Evolutionary conservation across 2,329 filamentous ascomycete species (phyloP).

Genomic region (Ceratocystis papillata): DNA sequence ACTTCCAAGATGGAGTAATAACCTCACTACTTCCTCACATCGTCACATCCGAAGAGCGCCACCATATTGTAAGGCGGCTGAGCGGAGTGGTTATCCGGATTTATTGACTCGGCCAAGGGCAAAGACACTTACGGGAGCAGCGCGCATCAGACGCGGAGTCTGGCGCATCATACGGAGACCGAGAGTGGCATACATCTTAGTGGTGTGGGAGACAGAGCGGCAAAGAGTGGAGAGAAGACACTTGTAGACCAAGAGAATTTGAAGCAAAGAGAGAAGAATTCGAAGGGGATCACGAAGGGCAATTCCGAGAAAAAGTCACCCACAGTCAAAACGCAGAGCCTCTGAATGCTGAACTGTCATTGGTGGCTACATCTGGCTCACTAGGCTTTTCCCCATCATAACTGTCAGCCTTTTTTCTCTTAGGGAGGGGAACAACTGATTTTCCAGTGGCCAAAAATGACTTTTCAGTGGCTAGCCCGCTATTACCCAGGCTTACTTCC

Average conservation of each 20-base stretch:
- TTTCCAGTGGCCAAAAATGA: neutral
- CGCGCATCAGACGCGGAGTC: slow-evolving; percentile 55
- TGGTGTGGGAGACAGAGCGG: slow-evolving; percentile 17
- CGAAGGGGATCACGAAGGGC: slow-evolving; percentile 8
- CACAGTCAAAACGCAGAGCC: slow-evolving; percentile 5
- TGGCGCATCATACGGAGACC: slow-evolving; percentile 57
- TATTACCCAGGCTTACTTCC: neutral
- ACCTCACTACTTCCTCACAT: slow-evolving; percentile 23
- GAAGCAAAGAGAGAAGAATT: slow-evolving; percentile 28
- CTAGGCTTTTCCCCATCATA: neutral
- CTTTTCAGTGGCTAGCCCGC: neutral
- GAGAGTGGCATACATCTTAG: slow-evolving; percentile 54
- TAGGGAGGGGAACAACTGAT: neutral
- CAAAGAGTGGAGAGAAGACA: slow-evolving; percentile 10
- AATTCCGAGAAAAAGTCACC: slow-evolving; percentile 15
- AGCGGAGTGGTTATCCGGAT: neutral
- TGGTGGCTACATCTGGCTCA: slow-evolving; percentile 12
- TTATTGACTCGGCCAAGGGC: neutral
- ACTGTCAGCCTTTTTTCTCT: neutral
- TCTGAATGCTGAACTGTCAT: slow-evolving; percentile 14
- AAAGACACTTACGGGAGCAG: slow-evolving; percentile 55
- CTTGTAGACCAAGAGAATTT: slow-evolving; percentile 24
- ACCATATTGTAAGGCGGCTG: slow-evolving; percentile 7
- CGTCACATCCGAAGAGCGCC: neutral
- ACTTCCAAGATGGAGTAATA: neutral